Evolutionary conservation across 805 yeast species (phyloP), one percentile per base, ranked within the genome.

Genomic region (Candida jianshihensis): DNA sequence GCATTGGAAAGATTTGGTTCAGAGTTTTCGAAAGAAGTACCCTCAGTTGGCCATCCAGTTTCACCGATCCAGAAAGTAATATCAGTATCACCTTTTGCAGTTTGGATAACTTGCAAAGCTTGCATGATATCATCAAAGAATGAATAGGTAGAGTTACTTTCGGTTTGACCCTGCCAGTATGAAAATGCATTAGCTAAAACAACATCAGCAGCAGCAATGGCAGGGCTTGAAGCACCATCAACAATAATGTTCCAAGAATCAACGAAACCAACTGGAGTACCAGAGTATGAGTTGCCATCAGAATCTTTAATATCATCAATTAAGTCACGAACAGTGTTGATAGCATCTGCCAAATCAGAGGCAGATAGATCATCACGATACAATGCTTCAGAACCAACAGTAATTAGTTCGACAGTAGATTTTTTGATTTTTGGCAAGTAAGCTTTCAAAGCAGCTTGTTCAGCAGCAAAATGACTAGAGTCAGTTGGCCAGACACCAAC

Each of bases 111-210:
- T 70, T 87, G 95, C 61, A 90, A 68, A 48, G 97, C 96, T 73
- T 90, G 97, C 96, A 89, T 88, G 62, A 90, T 86, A 62, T 90
- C 97, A 60, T 89, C 97, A 49, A 87, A 75, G 81, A 89, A 90
- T 3, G 96, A 87, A 73, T 76, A 85, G 14, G 95, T 77, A 19
- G 96, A 75, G 61, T 89, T 89, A 34, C 61, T 56, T 74, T 72
- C 73, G 48, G 87, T 73, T 70, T 88, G 97, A 30, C 97, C 97
- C 70, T 90, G 97, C 97, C 97, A 90, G 80, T 89, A 90, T 8
- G 97, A 85, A 75, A 90, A 90, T 34, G 96, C 97, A 59, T 90
- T 90, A 55, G 96, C 95, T 60, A 81, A 83, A 43, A 88, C 78
- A 53, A 86, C 69, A 61, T 90, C 97, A 33, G 94, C 69, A 35